A percentile compares a stretch with the other conserved stretches of the same genome.
Conservation (phyloP, 495 filamentous ascomycete species). For the Apiosordaria backusii region DNA sequence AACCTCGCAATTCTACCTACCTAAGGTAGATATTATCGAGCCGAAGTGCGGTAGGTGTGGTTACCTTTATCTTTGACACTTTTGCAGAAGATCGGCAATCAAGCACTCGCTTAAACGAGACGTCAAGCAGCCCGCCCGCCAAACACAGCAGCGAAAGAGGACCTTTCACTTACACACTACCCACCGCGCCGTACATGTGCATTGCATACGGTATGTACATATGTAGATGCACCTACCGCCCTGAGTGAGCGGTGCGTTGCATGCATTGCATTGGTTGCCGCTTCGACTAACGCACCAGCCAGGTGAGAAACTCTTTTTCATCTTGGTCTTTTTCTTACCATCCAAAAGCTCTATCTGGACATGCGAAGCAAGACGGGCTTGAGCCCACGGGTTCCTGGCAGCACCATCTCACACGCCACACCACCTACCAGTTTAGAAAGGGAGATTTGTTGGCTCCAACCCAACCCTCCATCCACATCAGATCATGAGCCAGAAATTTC, state of each 20-base stretch:
- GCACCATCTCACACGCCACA: too few species aligned
- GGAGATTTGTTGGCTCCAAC: too few species aligned
- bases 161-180: constrained; percentile 15
- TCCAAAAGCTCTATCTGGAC: neutral
- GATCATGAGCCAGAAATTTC: neutral
- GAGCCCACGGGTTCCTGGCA: neutral
- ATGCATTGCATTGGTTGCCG: constrained; percentile 49
- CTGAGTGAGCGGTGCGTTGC: constrained; percentile 31
- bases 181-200: constrained; percentile 28
- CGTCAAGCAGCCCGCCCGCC: too few species aligned
- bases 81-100: constrained; percentile 6
- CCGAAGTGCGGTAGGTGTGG: neutral
- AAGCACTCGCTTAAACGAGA: neutral
- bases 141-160: neutral
- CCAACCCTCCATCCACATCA: neutral
- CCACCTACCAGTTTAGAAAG: too few species aligned
- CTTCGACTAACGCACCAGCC: constrained; percentile 11
- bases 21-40: neutral
- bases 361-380: neutral
- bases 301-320: neutral
- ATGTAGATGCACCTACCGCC: constrained; percentile 28
- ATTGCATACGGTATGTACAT: constrained; percentile 6
- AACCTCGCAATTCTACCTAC: constrained; percentile 2
- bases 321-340: neutral
- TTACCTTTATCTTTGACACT: neutral